Percentiles rank a stretch among this genome's conserved stretches.
These are phyloP conservation scores for Malbranchea zuffiana DNA, from an alignment of 2,329 filamentous ascomycete genomes.

Conservation along the genomic window DNA sequence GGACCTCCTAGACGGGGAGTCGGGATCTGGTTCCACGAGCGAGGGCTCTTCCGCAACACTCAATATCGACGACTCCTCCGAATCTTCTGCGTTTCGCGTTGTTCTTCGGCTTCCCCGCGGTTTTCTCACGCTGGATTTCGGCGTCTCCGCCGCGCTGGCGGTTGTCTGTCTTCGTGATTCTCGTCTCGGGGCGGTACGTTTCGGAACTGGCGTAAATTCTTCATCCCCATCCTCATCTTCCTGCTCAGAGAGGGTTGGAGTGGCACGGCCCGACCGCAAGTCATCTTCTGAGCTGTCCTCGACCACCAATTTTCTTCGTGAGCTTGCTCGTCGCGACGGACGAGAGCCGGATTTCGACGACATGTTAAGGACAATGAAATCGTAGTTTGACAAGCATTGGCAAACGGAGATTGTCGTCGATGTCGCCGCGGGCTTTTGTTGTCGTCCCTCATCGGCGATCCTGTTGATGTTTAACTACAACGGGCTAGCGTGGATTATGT, in stretches of 20 bases:
- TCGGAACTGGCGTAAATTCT: constrained; percentile 66
- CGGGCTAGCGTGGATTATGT: constrained; percentile 8
- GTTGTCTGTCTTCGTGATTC: constrained; percentile 46
- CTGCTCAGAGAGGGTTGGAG: constrained; percentile 31
- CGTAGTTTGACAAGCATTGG: not conserved
- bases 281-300: constrained; percentile 72
- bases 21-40: constrained; percentile 36
- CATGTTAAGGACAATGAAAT: constrained; percentile 20
- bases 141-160: constrained; percentile 40
- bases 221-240: constrained; percentile 57
- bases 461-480: constrained; percentile 17
- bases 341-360: constrained; percentile 37
- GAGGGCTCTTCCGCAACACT: constrained; percentile 43
- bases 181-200: constrained; percentile 47
- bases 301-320: constrained; percentile 61
- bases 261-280: constrained; percentile 37
- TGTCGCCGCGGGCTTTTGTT: constrained; percentile 7
- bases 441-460: constrained; percentile 1
- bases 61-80: constrained; percentile 52
- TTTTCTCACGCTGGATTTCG: constrained; percentile 20
- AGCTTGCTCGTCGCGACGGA: constrained; percentile 48
- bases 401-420: too few relatives aligned
- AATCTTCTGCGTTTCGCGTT: constrained; percentile 29
- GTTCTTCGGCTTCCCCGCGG: constrained; percentile 20
- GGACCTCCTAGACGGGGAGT: constrained; percentile 45